Percentiles rank a stretch among this genome's conserved stretches.
phyloP scores from a whole-genome alignment of 2,329 filamentous ascomycete genomes.

The Alternaria brassicicola region DNA sequence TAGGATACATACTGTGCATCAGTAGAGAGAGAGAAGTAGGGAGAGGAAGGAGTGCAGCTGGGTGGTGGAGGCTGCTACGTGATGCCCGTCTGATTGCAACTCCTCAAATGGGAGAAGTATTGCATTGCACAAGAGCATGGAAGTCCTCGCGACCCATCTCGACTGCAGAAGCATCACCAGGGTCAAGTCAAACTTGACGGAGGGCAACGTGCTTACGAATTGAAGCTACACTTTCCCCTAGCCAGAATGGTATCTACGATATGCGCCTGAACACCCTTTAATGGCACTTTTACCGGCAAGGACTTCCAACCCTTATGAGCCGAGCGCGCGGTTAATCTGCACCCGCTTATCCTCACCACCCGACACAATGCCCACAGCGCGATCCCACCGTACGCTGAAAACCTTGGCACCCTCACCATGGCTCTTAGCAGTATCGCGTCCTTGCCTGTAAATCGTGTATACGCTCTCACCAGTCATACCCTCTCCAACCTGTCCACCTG shows the following conservation, averaged over 20 bases:
- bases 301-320: conserved; percentile 12
- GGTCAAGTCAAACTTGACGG: neutral
- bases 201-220: neutral
- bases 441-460: conserved; percentile 80
- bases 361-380: conserved; percentile 84
- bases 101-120: neutral
- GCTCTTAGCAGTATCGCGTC: conserved; percentile 59
- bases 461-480: conserved; percentile 68
- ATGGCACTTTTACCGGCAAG: neutral
- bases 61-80: conserved; percentile 13
- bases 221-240: conserved; percentile 9
- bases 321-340: conserved; percentile 72
- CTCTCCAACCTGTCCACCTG: conserved; percentile 59
- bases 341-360: conserved; percentile 92
- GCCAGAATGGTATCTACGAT: conserved; percentile 25
- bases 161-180: neutral
- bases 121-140: neutral
- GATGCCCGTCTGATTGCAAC: conserved; percentile 33
- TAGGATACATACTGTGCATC: neutral
- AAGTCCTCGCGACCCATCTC: neutral
- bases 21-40: neutral
- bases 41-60: neutral
- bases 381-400: conserved; percentile 85
- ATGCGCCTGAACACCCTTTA: conserved; percentile 19
- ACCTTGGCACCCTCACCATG: conserved; percentile 89